Conservation (phyloP, 257 asterid genomes). For the Scutellaria galericulata region DNA sequence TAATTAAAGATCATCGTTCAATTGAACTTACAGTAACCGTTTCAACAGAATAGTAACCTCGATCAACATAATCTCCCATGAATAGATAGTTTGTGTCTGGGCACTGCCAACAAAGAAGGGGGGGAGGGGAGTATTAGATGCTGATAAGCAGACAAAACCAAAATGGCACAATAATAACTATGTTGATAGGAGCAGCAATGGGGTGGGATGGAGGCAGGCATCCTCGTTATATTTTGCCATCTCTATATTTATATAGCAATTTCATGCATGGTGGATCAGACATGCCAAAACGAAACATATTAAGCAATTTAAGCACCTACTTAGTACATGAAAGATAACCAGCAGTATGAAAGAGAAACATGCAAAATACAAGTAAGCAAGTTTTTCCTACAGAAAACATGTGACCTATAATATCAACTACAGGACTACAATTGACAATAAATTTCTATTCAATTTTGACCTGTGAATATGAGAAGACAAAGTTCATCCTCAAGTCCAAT, state of each 20-base stretch:
- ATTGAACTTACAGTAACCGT: slow-evolving; percentile 65
- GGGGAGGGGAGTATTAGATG: slow-evolving; percentile 22
- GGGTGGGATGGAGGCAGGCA: no score
- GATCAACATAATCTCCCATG: slow-evolving; percentile 78
- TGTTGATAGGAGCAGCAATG: neutral
- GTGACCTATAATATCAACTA: slow-evolving; percentile 24
- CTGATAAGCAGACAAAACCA: neutral
- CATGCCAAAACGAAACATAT: slow-evolving; percentile 3
- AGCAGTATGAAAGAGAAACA: slow-evolving; percentile 16
- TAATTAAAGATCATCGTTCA: neutral
- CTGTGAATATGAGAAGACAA: slow-evolving; percentile 41
- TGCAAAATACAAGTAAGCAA: slow-evolving; percentile 1
- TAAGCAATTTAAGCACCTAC: slow-evolving; percentile 7
- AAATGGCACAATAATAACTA: neutral
- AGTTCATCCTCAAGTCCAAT: slow-evolving; percentile 33
- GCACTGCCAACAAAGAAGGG: slow-evolving; percentile 48
- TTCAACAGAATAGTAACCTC: slow-evolving; percentile 76
- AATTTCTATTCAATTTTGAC: slow-evolving; percentile 33
- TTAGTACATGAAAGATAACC: slow-evolving; percentile 9
- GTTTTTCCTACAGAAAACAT: neutral
- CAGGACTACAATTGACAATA: slow-evolving; percentile 32
- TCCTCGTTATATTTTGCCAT: no score
- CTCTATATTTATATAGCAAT: neutral
- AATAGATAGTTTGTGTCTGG: slow-evolving; percentile 72
- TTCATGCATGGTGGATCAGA: slow-evolving; percentile 14